Base-by-base conservation (phyloP, 176 grass and related monocot genomes). In the Carex scoparia region DNA sequence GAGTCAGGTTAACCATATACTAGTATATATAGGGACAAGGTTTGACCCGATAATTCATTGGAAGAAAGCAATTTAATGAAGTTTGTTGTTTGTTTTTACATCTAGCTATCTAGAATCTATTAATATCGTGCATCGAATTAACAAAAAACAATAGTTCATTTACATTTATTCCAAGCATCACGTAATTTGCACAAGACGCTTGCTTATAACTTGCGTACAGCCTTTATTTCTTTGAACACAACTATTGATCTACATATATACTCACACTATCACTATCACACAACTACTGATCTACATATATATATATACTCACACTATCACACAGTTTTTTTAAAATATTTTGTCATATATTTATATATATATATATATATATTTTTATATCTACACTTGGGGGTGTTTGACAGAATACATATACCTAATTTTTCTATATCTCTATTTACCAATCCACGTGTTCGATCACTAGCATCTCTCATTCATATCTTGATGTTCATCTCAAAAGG, bases 111-210 rank as follows among this genome's bases (percentile, higher is more conserved):
- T 49, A 49, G 9, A 51, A 10, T 51, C 9, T 51, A 51, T 51
- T 51, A 10, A 37, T 68, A 19, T 23, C 5, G 40, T 48, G 38
- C 69, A 48, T 46, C 6, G 23, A 75, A 53, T 75, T 30, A 49
- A 53, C 9, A 75, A 54, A 75, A 75, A 51, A 55, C 4, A 77
- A 77, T 7, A 32, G 56, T 56, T 75, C 7, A 54, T 51, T 19
- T 75, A 31, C 51, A 57, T 75, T 84, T 7, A 74, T 18, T 33
- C 19, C 73, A 81, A 71, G 85, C 75, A 80, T 81, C 14, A 46
- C 71, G 75, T 86, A 73, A 79, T 85, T 85, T 77, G 57, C 69
- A 64, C 70, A 69, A 54, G 51, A 80, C 4, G 30, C 79, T 65
- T 67, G 53, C 18, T 59, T 48, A 80, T 37, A 31, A 65, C 75